phyloP scores from a whole-genome alignment of 345 rosid genomes.

The Lepidium sativum region DNA sequence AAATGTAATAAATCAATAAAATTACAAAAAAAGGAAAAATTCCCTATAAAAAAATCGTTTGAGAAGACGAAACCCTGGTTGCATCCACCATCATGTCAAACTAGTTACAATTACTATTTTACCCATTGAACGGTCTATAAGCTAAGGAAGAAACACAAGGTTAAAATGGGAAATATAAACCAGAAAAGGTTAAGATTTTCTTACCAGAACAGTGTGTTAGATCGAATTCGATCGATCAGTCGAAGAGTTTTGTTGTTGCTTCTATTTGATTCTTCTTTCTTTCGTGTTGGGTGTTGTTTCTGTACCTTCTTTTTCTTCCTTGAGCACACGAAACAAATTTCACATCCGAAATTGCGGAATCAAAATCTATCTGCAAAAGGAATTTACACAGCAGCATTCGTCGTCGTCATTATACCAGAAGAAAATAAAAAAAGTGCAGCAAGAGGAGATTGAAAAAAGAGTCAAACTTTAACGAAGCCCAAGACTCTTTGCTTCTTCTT shows the following conservation, averaged over 20 bases:
- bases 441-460: constrained; percentile 20
- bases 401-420: constrained; percentile 16
- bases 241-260: constrained; percentile 22
- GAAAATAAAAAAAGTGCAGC: too few relatives aligned
- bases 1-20: background rate
- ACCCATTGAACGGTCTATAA: background rate
- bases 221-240: constrained; percentile 20
- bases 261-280: constrained; percentile 3
- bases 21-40: background rate
- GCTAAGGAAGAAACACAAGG: constrained; percentile 3
- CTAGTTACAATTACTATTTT: background rate
- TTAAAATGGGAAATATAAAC: constrained; percentile 9
- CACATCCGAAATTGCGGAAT: background rate
- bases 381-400: constrained; percentile 16
- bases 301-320: background rate
- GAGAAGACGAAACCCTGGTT: constrained; percentile 13
- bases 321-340: background rate
- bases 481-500: constrained; percentile 30
- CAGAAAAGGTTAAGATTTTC: constrained; percentile 26
- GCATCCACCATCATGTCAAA: constrained; percentile 19
- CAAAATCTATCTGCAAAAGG: constrained; percentile 5
- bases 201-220: constrained; percentile 29
- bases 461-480: constrained; percentile 37
- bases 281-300: background rate
- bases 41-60: background rate